phyloP scores from a whole-genome alignment of 106 monocot genomes.

The Apostasia ramifera region DNA sequence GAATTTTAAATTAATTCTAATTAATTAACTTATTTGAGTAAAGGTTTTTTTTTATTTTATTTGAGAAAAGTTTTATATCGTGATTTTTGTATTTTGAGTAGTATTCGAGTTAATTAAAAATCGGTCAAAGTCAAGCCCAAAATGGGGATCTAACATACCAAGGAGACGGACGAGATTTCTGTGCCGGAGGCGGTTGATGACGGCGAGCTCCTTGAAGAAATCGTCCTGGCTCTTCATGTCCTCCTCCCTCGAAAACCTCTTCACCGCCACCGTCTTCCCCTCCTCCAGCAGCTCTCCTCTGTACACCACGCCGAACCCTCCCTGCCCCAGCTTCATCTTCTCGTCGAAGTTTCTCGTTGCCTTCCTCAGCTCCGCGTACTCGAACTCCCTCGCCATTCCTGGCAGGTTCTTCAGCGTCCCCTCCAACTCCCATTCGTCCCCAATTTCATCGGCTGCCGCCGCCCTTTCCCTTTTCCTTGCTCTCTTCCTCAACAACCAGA shows the following conservation, averaged over 20 bases:
- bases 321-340: constrained; percentile 57
- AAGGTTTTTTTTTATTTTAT: too few species aligned
- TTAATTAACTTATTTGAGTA: too few species aligned
- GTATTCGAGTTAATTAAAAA: too few species aligned
- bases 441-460: constrained; percentile 1
- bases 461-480: neutral
- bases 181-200: constrained; percentile 91
- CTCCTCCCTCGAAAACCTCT: constrained; percentile 63
- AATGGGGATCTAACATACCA: constrained; percentile 26
- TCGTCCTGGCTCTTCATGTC: constrained; percentile 48
- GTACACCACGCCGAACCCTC: constrained; percentile 70
- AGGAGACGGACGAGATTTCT: constrained; percentile 59
- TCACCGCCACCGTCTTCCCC: constrained; percentile 51
- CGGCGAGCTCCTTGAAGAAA: constrained; percentile 82
- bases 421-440: neutral
- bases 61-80: too few species aligned
- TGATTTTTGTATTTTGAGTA: too few species aligned
- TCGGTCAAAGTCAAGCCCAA: too few species aligned
- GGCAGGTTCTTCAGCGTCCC: constrained; percentile 40
- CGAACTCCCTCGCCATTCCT: constrained; percentile 73
- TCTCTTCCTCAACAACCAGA: constrained; percentile 1
- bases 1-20: too few species aligned
- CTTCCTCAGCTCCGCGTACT: constrained; percentile 44
- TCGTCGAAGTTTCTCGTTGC: constrained; percentile 68
- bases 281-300: constrained; percentile 31